Conservation (phyloP, 495 filamentous ascomycete species). For the Penicillium turbatum region DNA sequence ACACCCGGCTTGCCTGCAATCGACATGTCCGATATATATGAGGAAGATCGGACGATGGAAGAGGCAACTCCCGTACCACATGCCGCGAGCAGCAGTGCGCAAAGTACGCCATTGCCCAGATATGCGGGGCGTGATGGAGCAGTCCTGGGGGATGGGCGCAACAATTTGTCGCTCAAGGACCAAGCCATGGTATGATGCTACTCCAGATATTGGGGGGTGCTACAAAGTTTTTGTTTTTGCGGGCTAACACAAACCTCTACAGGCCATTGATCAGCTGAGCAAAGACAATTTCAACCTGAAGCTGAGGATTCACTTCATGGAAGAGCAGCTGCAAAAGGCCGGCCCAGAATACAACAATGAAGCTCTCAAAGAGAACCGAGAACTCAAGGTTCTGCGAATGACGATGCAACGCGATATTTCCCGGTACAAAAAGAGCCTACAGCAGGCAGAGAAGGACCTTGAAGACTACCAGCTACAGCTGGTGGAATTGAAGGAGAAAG, state of each 20-base stretch:
- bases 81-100: conserved; percentile 67
- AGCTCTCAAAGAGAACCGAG: conserved; percentile 88
- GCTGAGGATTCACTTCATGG: conserved; percentile 92
- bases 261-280: conserved; percentile 88
- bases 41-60: conserved; percentile 55
- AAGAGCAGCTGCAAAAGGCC: conserved; percentile 76
- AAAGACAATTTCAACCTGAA: conserved; percentile 96
- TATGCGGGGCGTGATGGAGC: conserved; percentile 57
- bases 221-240: not conserved
- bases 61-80: conserved; percentile 64
- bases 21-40: conserved; percentile 64
- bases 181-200: conserved; percentile 70
- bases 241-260: conserved; percentile 15
- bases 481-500: conserved; percentile 70
- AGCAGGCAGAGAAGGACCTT: conserved; percentile 72
- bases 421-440: conserved; percentile 74
- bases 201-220: not conserved
- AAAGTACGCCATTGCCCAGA: conserved; percentile 72
- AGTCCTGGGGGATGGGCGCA: conserved; percentile 67
- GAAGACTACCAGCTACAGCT: conserved; percentile 75
- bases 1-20: conserved; percentile 58
- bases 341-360: conserved; percentile 83
- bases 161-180: conserved; percentile 82
- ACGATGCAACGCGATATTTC: conserved; percentile 83
- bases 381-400: conserved; percentile 84